Base-by-base conservation (phyloP, 2,329 filamentous ascomycete genomes). In the Stemphylium vesicarium region DNA sequence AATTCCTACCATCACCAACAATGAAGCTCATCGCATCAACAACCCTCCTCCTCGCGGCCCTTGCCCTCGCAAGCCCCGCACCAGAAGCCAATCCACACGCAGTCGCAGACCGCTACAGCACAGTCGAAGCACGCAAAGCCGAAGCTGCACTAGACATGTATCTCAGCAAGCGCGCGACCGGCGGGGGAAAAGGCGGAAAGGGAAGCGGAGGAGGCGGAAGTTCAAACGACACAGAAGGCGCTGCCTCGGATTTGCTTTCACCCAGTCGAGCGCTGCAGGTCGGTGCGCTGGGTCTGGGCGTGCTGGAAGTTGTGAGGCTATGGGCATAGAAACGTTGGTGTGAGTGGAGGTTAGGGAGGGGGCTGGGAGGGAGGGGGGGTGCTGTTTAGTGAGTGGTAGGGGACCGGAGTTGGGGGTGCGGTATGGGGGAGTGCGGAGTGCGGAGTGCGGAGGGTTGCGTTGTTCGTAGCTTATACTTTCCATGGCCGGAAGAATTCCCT, bases 51-150 rank as follows among this genome's bases (percentile, higher is more conserved):
- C 59, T 68, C 57, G 59, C 66, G 20, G 54, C 65, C 12, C 59
- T 71, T 50, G 63, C 66, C 3, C 56, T 70, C 41, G 65, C 72
- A 22, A 71, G 36, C 32, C 69, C 70, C 49, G 66, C 70, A 32
- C 68, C 69, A 1, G 24, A 50, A 32, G 56, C 63, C 13, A 57
- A 60, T 12, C 56, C 63, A 52, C 9, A 11, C 26, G 26, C 26
- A 2, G 60, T 56, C 35, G 26, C 49, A 20, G 43, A 63, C 15
- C 50, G 57, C 15, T 40, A 42, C 24, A 36, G 57, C 2, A 52
- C 53, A 4, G 26, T 64, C 32, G 24, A 49, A 10, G 48, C 57
- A 22, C 64, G 62, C 36, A 48, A 44, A 26, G 62, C 56, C 4
- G 49, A 53, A 10, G 46, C 56, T 10, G 37, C 46, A 20, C 57